These are phyloP conservation scores for Ligustrum vulgare DNA, from an alignment of 257 asterid species.

Conservation along the genomic window DNA sequence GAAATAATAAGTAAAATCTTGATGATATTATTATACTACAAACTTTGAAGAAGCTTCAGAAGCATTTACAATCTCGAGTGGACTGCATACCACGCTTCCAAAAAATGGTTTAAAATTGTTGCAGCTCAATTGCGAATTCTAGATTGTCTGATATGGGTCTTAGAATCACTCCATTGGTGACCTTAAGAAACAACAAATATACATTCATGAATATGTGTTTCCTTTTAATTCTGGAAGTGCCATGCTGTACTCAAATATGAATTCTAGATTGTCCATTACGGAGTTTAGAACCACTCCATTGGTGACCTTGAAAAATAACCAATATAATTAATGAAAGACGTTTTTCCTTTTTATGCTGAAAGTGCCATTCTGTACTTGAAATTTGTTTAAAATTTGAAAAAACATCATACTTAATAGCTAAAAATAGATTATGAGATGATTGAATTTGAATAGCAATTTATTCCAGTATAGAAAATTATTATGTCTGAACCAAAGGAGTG, in stretches of 20 bases:
- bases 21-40: background rate
- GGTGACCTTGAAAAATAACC: background rate
- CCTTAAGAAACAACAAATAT: background rate
- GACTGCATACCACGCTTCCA: background rate
- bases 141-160: background rate
- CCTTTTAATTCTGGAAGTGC: background rate
- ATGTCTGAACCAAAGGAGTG: background rate
- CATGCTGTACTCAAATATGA: too few relatives aligned
- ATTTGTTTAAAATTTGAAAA: background rate
- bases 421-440: background rate
- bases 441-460: background rate
- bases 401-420: background rate
- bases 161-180: background rate
- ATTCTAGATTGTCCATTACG: too few relatives aligned
- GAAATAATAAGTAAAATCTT: background rate
- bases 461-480: background rate
- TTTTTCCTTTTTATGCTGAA: background rate
- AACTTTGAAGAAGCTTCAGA: constrained; percentile 4
- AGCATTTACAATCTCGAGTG: background rate
- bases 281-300: background rate
- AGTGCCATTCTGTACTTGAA: background rate
- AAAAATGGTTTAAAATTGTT: background rate
- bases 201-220: background rate
- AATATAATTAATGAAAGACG: background rate
- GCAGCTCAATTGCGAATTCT: background rate